Evolutionary conservation across 331 rosid species (phyloP).

Genomic region (Malus hybrid): DNA sequence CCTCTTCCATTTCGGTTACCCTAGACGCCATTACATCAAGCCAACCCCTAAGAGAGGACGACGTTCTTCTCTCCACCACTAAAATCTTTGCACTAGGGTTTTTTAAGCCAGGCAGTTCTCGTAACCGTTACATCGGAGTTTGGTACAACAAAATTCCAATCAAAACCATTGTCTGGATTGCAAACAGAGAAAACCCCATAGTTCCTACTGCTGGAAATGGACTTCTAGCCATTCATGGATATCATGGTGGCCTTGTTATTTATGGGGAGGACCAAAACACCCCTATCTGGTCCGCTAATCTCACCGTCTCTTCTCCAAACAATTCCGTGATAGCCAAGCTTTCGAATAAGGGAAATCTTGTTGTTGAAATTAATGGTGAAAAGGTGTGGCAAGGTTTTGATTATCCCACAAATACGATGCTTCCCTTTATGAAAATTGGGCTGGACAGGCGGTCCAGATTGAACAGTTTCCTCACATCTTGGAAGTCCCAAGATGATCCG

Average conservation of each 20-base stretch:
- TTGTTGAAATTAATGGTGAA: neutral
- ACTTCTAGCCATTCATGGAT: no score
- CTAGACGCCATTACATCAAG: no score
- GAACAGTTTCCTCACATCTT: slow-evolving; percentile 35
- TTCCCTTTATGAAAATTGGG: slow-evolving; percentile 39
- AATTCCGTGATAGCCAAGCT: slow-evolving; percentile 17
- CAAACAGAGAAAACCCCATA: slow-evolving; percentile 43
- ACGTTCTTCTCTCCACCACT: no score
- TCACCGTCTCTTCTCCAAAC: neutral
- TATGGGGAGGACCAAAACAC: neutral
- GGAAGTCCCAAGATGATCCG: slow-evolving; percentile 50
- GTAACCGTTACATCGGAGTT: no score
- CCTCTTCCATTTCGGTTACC: no score
- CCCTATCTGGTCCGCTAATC: slow-evolving; percentile 25
- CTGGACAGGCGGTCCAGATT: slow-evolving; percentile 23
- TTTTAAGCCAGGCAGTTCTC: no score
- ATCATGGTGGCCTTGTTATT: slow-evolving; percentile 14
- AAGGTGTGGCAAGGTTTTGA: slow-evolving; percentile 34
- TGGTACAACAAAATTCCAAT: no score
- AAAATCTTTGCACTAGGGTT: no score
- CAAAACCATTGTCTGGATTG: slow-evolving; percentile 48
- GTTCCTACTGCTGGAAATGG: no score
- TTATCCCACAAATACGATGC: slow-evolving; percentile 11
- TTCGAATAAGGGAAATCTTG: slow-evolving; percentile 24
- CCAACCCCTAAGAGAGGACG: no score